Evolutionary conservation across 768 basidiomycete species (phyloP), one percentile per base, ranked within the genome.

Genomic region (Cyathus striatus): DNA sequence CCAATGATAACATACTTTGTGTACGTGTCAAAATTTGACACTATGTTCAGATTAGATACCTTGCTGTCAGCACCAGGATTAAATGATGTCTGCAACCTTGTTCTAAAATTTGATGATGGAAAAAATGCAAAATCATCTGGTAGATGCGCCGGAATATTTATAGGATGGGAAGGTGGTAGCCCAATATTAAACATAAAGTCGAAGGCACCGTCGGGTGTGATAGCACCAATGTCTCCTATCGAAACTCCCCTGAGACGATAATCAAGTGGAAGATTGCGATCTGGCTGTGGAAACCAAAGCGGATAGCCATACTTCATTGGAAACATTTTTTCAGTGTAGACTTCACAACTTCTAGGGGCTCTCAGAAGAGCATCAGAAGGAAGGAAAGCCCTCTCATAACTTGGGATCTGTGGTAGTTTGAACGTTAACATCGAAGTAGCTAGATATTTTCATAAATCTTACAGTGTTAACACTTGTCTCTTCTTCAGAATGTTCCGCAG

Each of bases 121-220:
- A 40, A 10, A 9, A 20, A 5, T 14, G 20, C 38, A 23, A 40
- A 40, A 12, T 23, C 38, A 23, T 18, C 6, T 6, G 17, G 17
- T 9, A 40, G 22, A 23, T 40, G 18, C 5, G 5, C 41, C 3
- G 49, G 44, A n/a, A n/a, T n/a, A 23, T 52, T 49, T 25, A 49
- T 23, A 6, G 49, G 46, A 22, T 52, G 38, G 39, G 42, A 33
- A 16, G 49, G 33, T 7, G 49, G 20, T 3, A 39, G 36, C 23
- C 49, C 45, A 13, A 50, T 47, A 35, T 53, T 53, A 49, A 53
- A 53, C 3, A 53, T 25, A 4, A 36, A 14, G 17, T 45, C 46
- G 38, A 50, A 50, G 0, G 38, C 33, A 1, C 51, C 51, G 33
- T 53, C 49, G 13, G 41, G 30, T 5, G 42, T 50, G 21, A 53